Percentiles rank a stretch among this genome's conserved stretches.
phyloP scores from a whole-genome alignment of 2,329 filamentous ascomycete genomes.

The Aspergillus pseudotamarii region DNA sequence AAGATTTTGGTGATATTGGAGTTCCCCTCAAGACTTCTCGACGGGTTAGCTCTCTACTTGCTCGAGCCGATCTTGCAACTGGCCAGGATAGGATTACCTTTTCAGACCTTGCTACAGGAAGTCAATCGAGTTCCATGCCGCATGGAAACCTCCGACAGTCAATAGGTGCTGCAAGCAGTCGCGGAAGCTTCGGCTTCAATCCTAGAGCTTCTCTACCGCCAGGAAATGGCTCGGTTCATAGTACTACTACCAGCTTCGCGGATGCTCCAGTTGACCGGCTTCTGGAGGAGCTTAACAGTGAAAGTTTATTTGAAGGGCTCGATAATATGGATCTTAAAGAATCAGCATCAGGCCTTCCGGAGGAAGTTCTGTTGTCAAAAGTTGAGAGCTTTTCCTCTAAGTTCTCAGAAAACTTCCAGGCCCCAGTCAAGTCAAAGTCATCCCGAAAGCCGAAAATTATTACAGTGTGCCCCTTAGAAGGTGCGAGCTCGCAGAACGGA shows the following conservation, averaged over 20 bases:
- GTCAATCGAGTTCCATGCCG: constrained; percentile 34
- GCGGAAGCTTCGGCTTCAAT: constrained; percentile 61
- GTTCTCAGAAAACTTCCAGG: constrained; percentile 34
- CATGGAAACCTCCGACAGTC: constrained; percentile 67
- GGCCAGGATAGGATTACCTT: constrained; percentile 83
- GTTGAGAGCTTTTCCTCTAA: constrained; percentile 69
- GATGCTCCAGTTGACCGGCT: constrained; percentile 71
- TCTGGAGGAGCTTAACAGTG: constrained; percentile 67
- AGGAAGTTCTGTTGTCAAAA: constrained; percentile 72
- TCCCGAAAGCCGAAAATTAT: constrained; percentile 56
- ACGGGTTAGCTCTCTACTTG: constrained; percentile 87
- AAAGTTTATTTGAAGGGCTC: constrained; percentile 67
- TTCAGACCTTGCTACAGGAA: constrained; percentile 65
- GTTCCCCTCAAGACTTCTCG: constrained; percentile 65
- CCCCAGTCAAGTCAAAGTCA: constrained; percentile 27
- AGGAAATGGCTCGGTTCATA: constrained; percentile 51
- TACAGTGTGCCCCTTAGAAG: constrained; percentile 57
- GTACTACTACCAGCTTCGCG: constrained; percentile 62
- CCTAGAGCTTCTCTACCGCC: constrained; percentile 60
- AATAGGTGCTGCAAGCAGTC: constrained; percentile 67
- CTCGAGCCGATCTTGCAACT: constrained; percentile 81
- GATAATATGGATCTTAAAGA: constrained; percentile 74
- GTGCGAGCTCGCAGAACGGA: constrained; percentile 32
- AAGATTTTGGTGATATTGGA: constrained; percentile 61
- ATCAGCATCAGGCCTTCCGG: constrained; percentile 70